Base-by-base conservation (phyloP, 257 asterid genomes). In the Fraxinus pennsylvanica region DNA sequence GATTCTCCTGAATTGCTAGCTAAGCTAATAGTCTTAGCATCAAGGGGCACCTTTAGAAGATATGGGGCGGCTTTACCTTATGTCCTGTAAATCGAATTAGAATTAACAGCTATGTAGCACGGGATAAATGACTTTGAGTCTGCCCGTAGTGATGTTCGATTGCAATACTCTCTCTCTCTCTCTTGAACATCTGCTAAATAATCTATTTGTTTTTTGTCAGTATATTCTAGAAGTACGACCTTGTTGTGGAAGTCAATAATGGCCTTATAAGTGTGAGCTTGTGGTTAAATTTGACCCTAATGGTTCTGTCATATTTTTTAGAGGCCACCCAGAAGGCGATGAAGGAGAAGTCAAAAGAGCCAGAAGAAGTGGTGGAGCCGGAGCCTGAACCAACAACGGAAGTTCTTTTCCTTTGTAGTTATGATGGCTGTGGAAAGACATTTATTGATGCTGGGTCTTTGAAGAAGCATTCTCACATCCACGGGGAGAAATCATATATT, bases 301-400 rank as follows among this genome's bases (percentile, higher is more conserved):
- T 2, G 22, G 76, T 21, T 74, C 67, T 86, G 72, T 83, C 17
- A 32, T 85, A 17, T 52, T 82, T 66, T 75, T 63, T 81, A 96
- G 99, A 88, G 89, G 91, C 91, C 76, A 90, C 94, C 33, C 47
- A 88, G 80, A 92, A 83, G 80, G 82, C 92, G 72, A 61, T 88
- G 78, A 91, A 80, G 85, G 96, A 92, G 81, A 93, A 86, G 84
- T 65, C 89, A 38, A 86, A 81, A 85, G 97, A 92, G 68, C 87
- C 93, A 36, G 92, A 88, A 36, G 92, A 88, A 47, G 66, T 76
- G 43, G 86, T 87, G 32, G 97, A 88, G 67, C 89, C 97, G 7
- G 99, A 95, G 85, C 98, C 95, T 38, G 99, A 96, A 86, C 98
- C 97, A 45, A 89, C 98, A 13, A 92, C 99, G 1, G 98, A 96